These are phyloP conservation scores for Graphilbum fragrans DNA, from an alignment of 2,329 filamentous ascomycete genomes.

Conservation along the genomic window DNA sequence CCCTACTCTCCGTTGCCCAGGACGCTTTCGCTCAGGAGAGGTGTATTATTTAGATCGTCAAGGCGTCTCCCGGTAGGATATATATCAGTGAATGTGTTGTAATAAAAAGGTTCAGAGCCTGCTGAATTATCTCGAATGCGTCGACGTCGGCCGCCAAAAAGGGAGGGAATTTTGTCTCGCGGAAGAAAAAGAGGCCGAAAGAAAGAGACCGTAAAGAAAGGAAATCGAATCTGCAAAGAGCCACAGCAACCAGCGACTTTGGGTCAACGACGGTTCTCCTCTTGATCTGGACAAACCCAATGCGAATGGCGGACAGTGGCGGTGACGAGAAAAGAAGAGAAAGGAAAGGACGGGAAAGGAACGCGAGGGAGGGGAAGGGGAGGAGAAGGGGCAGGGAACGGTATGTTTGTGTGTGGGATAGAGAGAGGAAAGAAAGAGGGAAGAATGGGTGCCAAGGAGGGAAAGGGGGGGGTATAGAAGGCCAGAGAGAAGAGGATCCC, in stretches of 20 bases:
- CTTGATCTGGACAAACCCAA: not conserved
- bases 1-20: too few relatives aligned
- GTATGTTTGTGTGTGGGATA: constrained; percentile 11
- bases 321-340: not conserved
- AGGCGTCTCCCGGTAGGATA: not conserved
- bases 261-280: not conserved
- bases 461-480: constrained; percentile 2
- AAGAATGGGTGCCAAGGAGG: constrained; percentile 13
- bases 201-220: not conserved
- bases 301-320: not conserved
- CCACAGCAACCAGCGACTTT: not conserved
- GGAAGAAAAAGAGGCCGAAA: not conserved
- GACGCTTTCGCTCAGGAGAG: too few relatives aligned
- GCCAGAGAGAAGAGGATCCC: not conserved
- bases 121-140: constrained; percentile 28
- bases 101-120: constrained; percentile 35
- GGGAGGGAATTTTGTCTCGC: not conserved
- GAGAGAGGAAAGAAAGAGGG: constrained; percentile 11
- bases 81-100: not conserved
- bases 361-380: constrained; percentile 2
- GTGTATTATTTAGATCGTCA: constrained; percentile 1
- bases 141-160: not conserved
- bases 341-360: constrained; percentile 1
- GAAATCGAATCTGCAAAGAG: not conserved
- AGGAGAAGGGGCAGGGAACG: constrained; percentile 10